Conservation (phyloP, 371 early-diverging fungal genomes). For the Mucor racemosus region DNA sequence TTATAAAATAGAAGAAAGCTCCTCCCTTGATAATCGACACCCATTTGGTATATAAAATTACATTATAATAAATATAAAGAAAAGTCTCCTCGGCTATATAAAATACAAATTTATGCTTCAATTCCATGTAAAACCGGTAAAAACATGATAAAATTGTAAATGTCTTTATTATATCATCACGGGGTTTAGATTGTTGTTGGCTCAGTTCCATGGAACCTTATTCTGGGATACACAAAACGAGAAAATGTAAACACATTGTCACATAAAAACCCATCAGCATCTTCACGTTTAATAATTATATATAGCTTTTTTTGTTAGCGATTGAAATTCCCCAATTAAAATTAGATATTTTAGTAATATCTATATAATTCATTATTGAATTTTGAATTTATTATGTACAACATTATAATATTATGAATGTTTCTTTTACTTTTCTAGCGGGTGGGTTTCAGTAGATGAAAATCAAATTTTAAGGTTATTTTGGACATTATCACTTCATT, state of each 20-base stretch:
- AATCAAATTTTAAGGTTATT: background rate
- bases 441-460: background rate
- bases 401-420: background rate
- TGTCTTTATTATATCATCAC: background rate
- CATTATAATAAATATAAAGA: background rate
- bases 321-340: conserved; percentile 2
- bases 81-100: background rate
- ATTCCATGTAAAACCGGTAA: conserved; percentile 13
- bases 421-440: too few relatives aligned
- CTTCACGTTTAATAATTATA: background rate
- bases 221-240: background rate
- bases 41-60: background rate
- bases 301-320: background rate
- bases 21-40: background rate
- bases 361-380: background rate
- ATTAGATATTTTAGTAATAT: background rate
- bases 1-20: background rate
- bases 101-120: background rate
- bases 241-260: background rate
- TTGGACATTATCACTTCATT: background rate
- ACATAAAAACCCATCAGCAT: background rate
- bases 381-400: background rate
- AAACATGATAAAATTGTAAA: conserved; percentile 1
- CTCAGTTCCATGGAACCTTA: conserved; percentile 14
- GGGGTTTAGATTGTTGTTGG: conserved; percentile 7